Evolutionary conservation across 192 early-diverging fungal genomes (phyloP), one percentile per base, ranked within the genome.

Genomic region (Tieghemiomyces parasiticus): DNA sequence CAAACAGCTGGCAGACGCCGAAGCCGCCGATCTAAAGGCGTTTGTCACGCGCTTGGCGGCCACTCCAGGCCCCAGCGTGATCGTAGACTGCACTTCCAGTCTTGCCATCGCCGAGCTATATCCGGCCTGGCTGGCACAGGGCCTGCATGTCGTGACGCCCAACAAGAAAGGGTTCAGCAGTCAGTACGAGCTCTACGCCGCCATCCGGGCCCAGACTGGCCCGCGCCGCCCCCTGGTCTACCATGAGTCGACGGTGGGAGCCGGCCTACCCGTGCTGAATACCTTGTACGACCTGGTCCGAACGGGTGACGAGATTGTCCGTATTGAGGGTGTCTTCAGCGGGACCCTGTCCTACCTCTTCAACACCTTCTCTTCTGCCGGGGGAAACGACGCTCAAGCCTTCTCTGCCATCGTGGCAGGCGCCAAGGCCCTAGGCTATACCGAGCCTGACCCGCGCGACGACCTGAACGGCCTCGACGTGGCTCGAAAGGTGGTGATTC

Each of bases 401-500:
- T 99, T 99, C 74, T 93, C 92, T 9, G 82, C 87, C 38, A 89
- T 88, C 61, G 95, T 99, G 54, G 67, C 74, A 59, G 84, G 84
- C 28, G 95, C 93, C 58, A 97, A 92, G 72, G 83, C 85, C 29
- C 78, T 84, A 38, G 95, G 95, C 3, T 99, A 93, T 71, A 99
- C 95, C 30, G 95, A 99, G 64, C 95, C 95, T 31, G 95, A 99
- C 68, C 95, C 95, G 29, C 78, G 95, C 46, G 95, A 99, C 65
- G 95, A 99, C 62, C 79, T 99, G 60, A 99, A 99, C 64, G 96
- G 94, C 31, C 85, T 99, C 88, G 96, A 99, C 65, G 93, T 99
- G 29, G 94, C 92, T n/a, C 88, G 94, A 58, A 99, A 99, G 74
- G 89, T 90, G 47, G 67, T 71, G 8, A 99, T 99, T 47, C 77